phyloP scores from a whole-genome alignment of 2,329 filamentous ascomycete species.

The Stagonosporopsis rhizophila region DNA sequence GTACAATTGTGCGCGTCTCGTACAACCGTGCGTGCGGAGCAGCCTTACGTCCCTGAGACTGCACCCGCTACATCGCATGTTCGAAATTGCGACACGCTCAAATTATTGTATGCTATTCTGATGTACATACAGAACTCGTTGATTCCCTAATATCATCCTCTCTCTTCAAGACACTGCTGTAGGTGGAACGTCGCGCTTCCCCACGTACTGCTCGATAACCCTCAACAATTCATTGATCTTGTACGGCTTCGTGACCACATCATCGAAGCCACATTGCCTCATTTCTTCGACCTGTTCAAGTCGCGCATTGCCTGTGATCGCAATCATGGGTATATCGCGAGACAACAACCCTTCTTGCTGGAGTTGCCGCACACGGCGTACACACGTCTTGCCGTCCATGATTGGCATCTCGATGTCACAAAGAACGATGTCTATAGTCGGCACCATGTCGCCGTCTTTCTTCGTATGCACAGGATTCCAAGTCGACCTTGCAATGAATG shows the following conservation, averaged over 20 bases:
- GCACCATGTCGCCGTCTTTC: neutral
- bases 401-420: conserved; percentile 46
- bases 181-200: neutral
- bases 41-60: neutral
- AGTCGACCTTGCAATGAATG: conserved; percentile 18
- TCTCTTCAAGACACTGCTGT: neutral
- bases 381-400: conserved; percentile 33
- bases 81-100: neutral
- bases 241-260: conserved; percentile 58
- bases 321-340: conserved; percentile 31
- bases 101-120: neutral
- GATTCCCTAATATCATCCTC: too few species aligned
- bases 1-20: too few species aligned
- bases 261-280: conserved; percentile 37
- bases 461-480: conserved; percentile 1
- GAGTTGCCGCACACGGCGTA: conserved; percentile 23
- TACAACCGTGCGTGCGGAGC: neutral
- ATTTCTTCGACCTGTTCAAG: conserved; percentile 44
- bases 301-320: conserved; percentile 41
- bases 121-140: too few species aligned
- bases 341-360: conserved; percentile 25
- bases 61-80: neutral
- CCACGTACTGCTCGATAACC: conserved; percentile 5
- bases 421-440: conserved; percentile 15
- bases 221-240: conserved; percentile 51